These are phyloP conservation scores for Teratosphaeria gauchensis DNA, from an alignment of 2,329 filamentous ascomycete genomes.

Conservation along the genomic window DNA sequence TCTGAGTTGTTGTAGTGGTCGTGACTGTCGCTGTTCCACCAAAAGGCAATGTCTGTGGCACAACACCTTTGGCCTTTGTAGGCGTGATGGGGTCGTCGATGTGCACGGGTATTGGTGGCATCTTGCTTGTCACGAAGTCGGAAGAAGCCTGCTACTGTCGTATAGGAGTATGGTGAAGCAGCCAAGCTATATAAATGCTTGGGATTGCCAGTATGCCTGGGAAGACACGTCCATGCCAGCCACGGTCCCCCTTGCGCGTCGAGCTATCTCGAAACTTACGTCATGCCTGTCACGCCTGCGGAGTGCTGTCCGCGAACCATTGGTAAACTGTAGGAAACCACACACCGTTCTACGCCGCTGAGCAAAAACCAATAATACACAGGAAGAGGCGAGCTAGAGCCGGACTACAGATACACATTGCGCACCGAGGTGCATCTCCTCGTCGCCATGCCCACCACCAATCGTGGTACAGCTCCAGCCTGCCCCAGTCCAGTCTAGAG, in stretches of 20 bases:
- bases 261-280: not conserved
- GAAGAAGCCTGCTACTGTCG: slow-evolving; percentile 1
- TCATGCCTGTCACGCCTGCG: not conserved
- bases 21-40: slow-evolving; percentile 9
- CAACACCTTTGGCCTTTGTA: slow-evolving; percentile 27
- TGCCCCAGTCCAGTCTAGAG: slow-evolving; percentile 15
- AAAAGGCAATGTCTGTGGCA: slow-evolving; percentile 27
- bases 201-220: not conserved
- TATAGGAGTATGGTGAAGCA: slow-evolving; percentile 2
- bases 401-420: slow-evolving; percentile 21
- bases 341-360: slow-evolving; percentile 17
- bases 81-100: slow-evolving; percentile 37
- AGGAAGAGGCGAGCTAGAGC: slow-evolving; percentile 20
- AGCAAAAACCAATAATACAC: slow-evolving; percentile 26
- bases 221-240: not conserved
- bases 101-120: slow-evolving; percentile 40
- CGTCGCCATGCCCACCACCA: slow-evolving; percentile 3
- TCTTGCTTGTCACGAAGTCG: slow-evolving; percentile 14
- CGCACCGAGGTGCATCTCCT: slow-evolving; percentile 5
- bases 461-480: not conserved
- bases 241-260: not conserved
- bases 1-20: slow-evolving; percentile 14
- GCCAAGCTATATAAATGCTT: not conserved
- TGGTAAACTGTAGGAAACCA: not conserved
- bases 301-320: not conserved